Conservation (phyloP, 108 stramenopile genomes). For the Cyclotella kingstonii region DNA sequence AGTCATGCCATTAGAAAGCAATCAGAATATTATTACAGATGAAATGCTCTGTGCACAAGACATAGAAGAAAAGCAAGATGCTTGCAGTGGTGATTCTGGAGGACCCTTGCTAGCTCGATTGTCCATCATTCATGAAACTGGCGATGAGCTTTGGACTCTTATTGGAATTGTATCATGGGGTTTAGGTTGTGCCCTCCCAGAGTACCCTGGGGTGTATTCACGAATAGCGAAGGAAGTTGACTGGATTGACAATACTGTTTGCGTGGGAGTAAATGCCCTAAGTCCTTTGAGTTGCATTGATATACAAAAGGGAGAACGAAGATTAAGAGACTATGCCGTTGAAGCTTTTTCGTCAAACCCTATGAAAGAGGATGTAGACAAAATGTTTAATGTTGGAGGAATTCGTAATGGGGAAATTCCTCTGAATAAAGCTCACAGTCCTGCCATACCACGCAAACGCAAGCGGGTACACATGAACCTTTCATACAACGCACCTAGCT, state of each 20-base stretch:
- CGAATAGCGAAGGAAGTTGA: constrained; percentile 32
- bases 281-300: constrained; percentile 15
- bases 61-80: constrained; percentile 31
- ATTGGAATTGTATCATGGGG: constrained; percentile 41
- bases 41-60: constrained; percentile 39
- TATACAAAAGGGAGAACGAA: not conserved
- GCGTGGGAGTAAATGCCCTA: constrained; percentile 8
- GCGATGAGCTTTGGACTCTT: constrained; percentile 3
- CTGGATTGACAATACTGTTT: constrained; percentile 40
- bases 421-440: too few species aligned
- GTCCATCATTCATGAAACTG: not conserved
- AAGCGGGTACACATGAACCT: not conserved
- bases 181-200: constrained; percentile 22
- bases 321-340: constrained; percentile 12
- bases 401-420: not conserved
- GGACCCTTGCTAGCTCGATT: constrained; percentile 22
- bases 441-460: not conserved
- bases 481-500: not conserved
- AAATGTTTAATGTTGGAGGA: not conserved
- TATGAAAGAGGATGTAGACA: not conserved
- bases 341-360: not conserved
- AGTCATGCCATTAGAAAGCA: not conserved
- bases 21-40: constrained; percentile 7
- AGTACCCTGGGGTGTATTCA: constrained; percentile 39
- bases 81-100: constrained; percentile 40